phyloP scores from a whole-genome alignment of 352 stramenopile genomes.

The Globisporangium orthogonon region DNA sequence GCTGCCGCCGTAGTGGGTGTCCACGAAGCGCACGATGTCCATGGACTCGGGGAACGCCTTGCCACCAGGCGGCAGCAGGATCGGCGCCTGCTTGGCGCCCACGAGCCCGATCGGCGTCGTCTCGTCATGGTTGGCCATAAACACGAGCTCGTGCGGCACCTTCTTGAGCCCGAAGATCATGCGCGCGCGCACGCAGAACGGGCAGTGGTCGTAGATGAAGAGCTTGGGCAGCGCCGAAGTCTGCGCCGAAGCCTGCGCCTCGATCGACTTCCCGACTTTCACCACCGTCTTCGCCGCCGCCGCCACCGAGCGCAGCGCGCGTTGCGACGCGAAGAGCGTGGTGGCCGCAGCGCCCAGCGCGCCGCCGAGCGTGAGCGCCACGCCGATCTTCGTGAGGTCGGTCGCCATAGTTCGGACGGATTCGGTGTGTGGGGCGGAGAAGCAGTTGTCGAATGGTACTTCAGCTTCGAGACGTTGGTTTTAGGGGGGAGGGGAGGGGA shows the following conservation, averaged over 20 bases:
- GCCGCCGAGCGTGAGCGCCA: conserved; percentile 35
- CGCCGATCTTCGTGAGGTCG: conserved; percentile 37
- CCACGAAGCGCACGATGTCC: conserved; percentile 43
- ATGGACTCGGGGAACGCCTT: conserved; percentile 32
- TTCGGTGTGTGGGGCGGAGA: no score
- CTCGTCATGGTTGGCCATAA: conserved; percentile 42
- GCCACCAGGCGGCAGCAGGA: conserved; percentile 18
- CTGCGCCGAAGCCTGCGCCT: background rate
- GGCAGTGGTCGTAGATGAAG: conserved; percentile 46
- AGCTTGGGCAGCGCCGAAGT: conserved; percentile 19
- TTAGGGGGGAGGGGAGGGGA: no score
- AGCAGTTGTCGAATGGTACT: no score
- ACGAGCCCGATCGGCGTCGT: conserved; percentile 29
- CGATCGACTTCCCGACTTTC: background rate
- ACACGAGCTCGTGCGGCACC: conserved; percentile 25
- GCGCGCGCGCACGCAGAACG: conserved; percentile 35
- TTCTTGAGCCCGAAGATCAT: conserved; percentile 46
- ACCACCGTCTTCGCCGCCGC: no score
- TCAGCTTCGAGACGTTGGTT: no score
- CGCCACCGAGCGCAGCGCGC: conserved; percentile 8
- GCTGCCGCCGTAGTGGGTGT: conserved; percentile 25
- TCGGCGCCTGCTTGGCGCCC: conserved; percentile 31
- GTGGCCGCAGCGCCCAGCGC: conserved; percentile 34
- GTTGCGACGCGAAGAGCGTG: conserved; percentile 18
- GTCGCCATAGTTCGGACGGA: conserved; percentile 19